Conservation (phyloP, 768 basidiomycete species). For the Porphyrellus cyaneotinctus region DNA sequence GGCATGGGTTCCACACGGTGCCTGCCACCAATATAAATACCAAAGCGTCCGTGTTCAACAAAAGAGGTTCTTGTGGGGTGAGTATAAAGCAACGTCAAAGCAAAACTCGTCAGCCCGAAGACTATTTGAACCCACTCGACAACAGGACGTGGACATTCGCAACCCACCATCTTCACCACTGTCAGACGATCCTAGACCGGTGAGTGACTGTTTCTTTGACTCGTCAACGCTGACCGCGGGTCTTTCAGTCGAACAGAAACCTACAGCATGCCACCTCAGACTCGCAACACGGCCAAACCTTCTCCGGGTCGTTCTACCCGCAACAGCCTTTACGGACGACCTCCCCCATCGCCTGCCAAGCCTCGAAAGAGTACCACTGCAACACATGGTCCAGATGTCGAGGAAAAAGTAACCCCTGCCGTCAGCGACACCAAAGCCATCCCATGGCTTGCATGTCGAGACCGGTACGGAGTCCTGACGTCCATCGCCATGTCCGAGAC, state of each 20-base stretch:
- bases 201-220: background rate
- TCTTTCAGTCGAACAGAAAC: background rate
- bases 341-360: conserved; percentile 4
- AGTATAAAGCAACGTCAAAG: conserved; percentile 17
- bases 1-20: conserved; percentile 12
- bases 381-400: background rate
- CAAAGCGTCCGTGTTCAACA: conserved; percentile 19
- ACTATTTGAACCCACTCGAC: conserved; percentile 23
- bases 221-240: background rate
- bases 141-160: background rate
- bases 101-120: background rate
- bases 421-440: background rate
- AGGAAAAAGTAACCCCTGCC: background rate
- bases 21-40: conserved; percentile 15
- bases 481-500: conserved; percentile 19
- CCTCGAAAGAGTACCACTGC: conserved; percentile 4
- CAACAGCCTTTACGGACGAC: conserved; percentile 24
- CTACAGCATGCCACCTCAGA: conserved; percentile 25
- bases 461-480: conserved; percentile 6
- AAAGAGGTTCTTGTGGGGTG: conserved; percentile 5
- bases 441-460: conserved; percentile 22
- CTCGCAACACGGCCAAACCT: conserved; percentile 16
- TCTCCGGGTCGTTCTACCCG: conserved; percentile 18
- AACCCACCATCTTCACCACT: background rate
- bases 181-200: background rate